Evolutionary conservation across 208 protist species (phyloP), one percentile per base, ranked within the genome.

Genomic region (Trypanosoma rangeli): DNA sequence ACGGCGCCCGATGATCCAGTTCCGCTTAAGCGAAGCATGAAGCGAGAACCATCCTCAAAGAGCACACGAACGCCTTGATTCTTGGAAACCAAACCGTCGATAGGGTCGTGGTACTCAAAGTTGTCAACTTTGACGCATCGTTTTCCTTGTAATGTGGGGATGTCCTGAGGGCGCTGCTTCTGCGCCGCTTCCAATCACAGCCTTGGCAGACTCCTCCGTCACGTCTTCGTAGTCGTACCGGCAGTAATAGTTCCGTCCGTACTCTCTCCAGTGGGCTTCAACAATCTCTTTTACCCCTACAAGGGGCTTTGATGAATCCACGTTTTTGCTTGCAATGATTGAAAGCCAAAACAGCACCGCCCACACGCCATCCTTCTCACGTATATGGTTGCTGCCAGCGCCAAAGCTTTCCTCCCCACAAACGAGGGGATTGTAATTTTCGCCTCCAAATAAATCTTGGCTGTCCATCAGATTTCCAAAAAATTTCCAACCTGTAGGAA

Each of bases 331-430:
- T 7, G 97, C 97, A n/a, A 99, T 64, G 33, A 99, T 88, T 20
- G 92, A 94, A 20, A 99, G 82, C 97, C 97, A 99, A 66, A 90
- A 92, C 26, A 99, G 84, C 10, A 95, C 87, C 3, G 98, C 98
- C 98, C 98, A 99, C 24, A 99, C 74, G 44, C 98, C 98, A 78
- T 99, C 98, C 80, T 99, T 99, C 85, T 99, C 98, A 59, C 98
- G 89, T 52, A 99, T 95, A 81, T 98, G 95, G 67, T 98, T 93
- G 55, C 87, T 98, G 60, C 96, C 94, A 8, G 98, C 99, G 48
- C 98, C 98, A 82, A 99, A 99, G 55, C 85, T 97, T 82, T 99
- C 98, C 87, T 99, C 98, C 49, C 98, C 98, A 80, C 98, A 99
- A 55, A 99, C 89, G 26, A 92, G 80, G 5, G 95, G 86, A 57